Evolutionary conservation across 495 filamentous ascomycete genomes (phyloP).

Genomic region (Usnea hakonensis): DNA sequence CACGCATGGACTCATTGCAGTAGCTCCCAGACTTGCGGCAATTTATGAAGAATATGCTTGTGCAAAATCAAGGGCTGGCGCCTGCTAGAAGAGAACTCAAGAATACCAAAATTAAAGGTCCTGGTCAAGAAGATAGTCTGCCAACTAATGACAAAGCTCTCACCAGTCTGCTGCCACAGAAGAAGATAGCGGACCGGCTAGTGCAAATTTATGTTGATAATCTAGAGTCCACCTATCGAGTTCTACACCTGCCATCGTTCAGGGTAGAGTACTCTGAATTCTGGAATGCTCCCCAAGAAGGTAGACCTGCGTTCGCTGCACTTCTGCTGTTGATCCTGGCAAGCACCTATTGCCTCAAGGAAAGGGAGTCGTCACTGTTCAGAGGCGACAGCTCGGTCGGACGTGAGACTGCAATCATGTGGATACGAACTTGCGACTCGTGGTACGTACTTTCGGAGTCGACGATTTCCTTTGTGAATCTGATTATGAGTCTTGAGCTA

Average conservation of each 20-base stretch:
- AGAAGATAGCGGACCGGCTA: conserved; percentile 43
- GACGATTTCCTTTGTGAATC: too few species aligned
- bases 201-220: conserved; percentile 47
- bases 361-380: conserved; percentile 34
- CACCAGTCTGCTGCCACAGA: conserved; percentile 37
- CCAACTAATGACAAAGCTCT: conserved; percentile 21
- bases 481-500: too few species aligned
- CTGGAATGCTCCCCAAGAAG: conserved; percentile 36
- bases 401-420: conserved; percentile 31
- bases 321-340: conserved; percentile 35
- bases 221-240: conserved; percentile 50
- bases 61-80: conserved; percentile 29
- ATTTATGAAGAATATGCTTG: conserved; percentile 38
- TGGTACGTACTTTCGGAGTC: too few species aligned
- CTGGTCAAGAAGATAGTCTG: conserved; percentile 17
- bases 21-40: conserved; percentile 41
- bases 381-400: conserved; percentile 34
- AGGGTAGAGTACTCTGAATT: conserved; percentile 44
- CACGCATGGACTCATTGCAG: conserved; percentile 17
- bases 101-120: conserved; percentile 31
- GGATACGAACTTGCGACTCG: conserved; percentile 32
- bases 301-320: conserved; percentile 26
- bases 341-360: conserved; percentile 28
- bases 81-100: conserved; percentile 39
- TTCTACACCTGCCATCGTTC: conserved; percentile 53